A percentile compares a stretch with the other conserved stretches of the same genome.
Evolutionary conservation across 1,284 basidiomycete species (phyloP).

Genomic region (Marasmius tenuissimus): DNA sequence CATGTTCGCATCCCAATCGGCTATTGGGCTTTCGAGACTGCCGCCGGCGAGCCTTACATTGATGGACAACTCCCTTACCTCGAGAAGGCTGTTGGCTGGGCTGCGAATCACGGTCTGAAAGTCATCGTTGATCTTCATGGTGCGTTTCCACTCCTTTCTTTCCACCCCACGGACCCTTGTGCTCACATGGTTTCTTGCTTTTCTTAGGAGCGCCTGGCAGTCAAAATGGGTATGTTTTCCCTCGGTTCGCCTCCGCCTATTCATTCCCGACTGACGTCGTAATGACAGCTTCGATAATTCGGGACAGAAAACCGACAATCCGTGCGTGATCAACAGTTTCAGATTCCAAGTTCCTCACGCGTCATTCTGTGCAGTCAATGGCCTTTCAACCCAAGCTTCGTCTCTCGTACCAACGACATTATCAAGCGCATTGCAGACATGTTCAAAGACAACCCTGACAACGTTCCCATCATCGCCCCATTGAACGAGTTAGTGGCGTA

Average conservation of each 20-base stretch:
- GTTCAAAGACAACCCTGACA: constrained; percentile 54
- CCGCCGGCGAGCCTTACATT: constrained; percentile 80
- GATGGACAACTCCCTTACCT: constrained; percentile 77
- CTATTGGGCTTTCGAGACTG: constrained; percentile 89
- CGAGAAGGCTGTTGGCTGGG: constrained; percentile 76
- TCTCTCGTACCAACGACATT: constrained; percentile 69
- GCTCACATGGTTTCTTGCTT: background rate
- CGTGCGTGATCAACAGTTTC: constrained; percentile 32
- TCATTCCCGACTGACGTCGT: background rate
- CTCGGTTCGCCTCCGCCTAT: background rate
- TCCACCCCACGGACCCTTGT: background rate
- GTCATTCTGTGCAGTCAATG: constrained; percentile 42
- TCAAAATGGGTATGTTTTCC: constrained; percentile 66
- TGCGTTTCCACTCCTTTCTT: constrained; percentile 13
- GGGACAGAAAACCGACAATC: constrained; percentile 62
- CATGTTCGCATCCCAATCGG: constrained; percentile 88
- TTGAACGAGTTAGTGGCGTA: constrained; percentile 67
- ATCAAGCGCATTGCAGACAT: constrained; percentile 64
- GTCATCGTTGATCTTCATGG: constrained; percentile 84
- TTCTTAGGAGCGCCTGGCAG: constrained; percentile 65
- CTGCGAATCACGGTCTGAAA: constrained; percentile 71
- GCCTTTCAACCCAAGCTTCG: constrained; percentile 67
- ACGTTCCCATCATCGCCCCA: constrained; percentile 74
- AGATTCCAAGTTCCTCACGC: background rate
- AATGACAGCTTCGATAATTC: constrained; percentile 77